Base-by-base conservation (phyloP, 1,139 yeast species). In the Kluyveromyces sp. region DNA sequence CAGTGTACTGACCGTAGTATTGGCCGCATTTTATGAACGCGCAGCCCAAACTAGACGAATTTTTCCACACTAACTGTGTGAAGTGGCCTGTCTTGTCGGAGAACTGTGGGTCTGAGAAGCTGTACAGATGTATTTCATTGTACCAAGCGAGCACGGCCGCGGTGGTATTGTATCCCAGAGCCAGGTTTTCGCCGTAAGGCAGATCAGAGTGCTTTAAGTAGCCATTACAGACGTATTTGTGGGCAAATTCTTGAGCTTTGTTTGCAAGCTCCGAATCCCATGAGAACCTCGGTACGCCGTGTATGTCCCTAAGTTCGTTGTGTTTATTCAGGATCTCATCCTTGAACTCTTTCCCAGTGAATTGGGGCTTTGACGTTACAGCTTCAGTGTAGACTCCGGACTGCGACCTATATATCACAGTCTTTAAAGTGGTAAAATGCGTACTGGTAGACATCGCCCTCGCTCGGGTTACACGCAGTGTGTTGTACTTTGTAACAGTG, bases 171-270 rank as follows among this genome's bases (percentile, higher is more conserved):
- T 67, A 74, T 25, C 80, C 80, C 28, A 75, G 69, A 15, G 80
- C 79, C 49, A 75, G 66, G 60, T 75, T 75, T 55, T 75, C 80
- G 41, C 80, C 80, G 56, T 73, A 75, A 4, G 69, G 71, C 11
- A 71, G 69, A 29, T 58, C 54, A 0, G 80, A 74, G 53, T 77
- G 83, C 33, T 68, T 58, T 49, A 77, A 67, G 37, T 69, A 64
- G 32, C 78, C 78, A 54, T 69, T 65, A 58, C 82, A 77, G 36
- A 68, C 74, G 55, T 74, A 73, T n/a, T 61, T 49, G 35, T 71
- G 67, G 38, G 80, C 79, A 48, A 65, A 76, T n/a, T 59, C 48
- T 33, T 74, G 74, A 42, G 68, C 67, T 22, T 49, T 49, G 2
- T 41, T 19, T 9, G 59, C 56, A 3, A 77, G 64, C 1, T 60